phyloP scores from a whole-genome alignment of 2,329 filamentous ascomycete species.

The Arthroderma uncinatum region DNA sequence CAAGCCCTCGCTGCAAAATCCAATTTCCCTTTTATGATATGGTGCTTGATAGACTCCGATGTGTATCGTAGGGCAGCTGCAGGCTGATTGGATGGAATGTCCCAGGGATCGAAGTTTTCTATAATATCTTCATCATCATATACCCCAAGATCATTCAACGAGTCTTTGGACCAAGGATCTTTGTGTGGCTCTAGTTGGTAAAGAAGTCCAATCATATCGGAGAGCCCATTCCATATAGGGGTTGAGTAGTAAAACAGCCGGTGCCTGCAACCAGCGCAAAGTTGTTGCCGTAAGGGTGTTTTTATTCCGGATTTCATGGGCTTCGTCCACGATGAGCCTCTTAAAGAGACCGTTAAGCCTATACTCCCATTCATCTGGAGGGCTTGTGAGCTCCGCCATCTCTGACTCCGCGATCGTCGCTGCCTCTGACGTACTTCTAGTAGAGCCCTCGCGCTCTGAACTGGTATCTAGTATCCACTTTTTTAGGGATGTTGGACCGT shows the following conservation, averaged over 20 bases:
- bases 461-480: neutral
- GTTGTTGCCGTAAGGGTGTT: neutral
- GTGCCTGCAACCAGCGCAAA: neutral
- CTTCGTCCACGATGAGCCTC: conserved; percentile 2
- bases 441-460: neutral
- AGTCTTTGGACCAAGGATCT: neutral
- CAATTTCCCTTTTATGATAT: neutral
- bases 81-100: neutral
- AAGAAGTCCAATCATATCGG: neutral
- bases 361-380: neutral
- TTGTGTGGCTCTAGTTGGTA: neutral
- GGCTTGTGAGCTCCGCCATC: neutral
- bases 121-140: neutral
- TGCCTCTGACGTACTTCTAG: neutral
- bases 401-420: neutral
- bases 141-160: neutral
- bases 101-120: neutral
- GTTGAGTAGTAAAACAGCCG: conserved; percentile 3
- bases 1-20: neutral
- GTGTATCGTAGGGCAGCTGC: neutral
- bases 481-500: neutral
- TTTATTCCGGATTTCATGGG: conserved; percentile 1
- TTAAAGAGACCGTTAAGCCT: neutral
- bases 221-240: conserved; percentile 4
- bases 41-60: neutral